A percentile compares a stretch with the other conserved stretches of the same genome.
phyloP scores from a whole-genome alignment of 2,329 filamentous ascomycete species.

The Tolypocladium ovalisporum region DNA sequence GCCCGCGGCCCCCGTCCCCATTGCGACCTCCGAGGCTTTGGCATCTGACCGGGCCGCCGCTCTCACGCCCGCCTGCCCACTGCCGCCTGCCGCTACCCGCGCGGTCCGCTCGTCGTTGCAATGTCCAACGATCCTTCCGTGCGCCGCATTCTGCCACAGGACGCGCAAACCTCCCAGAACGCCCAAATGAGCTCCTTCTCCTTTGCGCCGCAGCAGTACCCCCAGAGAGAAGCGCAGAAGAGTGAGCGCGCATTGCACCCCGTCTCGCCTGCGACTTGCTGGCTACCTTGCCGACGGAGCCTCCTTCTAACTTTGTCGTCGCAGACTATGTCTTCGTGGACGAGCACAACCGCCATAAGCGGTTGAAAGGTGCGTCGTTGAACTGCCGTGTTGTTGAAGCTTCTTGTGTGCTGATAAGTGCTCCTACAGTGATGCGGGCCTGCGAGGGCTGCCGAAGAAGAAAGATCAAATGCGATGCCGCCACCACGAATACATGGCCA shows the following conservation, averaged over 20 bases:
- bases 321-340: slow-evolving; percentile 98
- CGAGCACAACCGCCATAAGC: slow-evolving; percentile 95
- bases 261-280: neutral
- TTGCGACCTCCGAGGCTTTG: neutral
- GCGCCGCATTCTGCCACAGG: slow-evolving; percentile 55
- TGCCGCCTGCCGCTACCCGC: neutral
- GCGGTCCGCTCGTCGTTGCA: slow-evolving; percentile 7
- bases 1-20: neutral
- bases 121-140: slow-evolving; percentile 54
- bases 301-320: slow-evolving; percentile 19
- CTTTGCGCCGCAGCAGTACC: slow-evolving; percentile 53
- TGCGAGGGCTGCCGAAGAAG: slow-evolving; percentile 89
- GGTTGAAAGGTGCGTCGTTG: slow-evolving; percentile 66
- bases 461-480: slow-evolving; percentile 97
- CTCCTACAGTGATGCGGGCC: slow-evolving; percentile 73
- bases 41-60: neutral
- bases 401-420: slow-evolving; percentile 1
- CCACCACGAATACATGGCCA: slow-evolving; percentile 94
- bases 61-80: slow-evolving; percentile 1
- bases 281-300: neutral
- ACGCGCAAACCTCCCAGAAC: slow-evolving; percentile 34
- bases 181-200: slow-evolving; percentile 57
- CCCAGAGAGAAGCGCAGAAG: slow-evolving; percentile 65
- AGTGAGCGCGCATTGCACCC: slow-evolving; percentile 43
- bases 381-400: neutral